A percentile compares a stretch with the other conserved stretches of the same genome.
These are phyloP conservation scores for Ogataea thermomethanolica DNA, from an alignment of 805 yeast species.

Conservation along the genomic window DNA sequence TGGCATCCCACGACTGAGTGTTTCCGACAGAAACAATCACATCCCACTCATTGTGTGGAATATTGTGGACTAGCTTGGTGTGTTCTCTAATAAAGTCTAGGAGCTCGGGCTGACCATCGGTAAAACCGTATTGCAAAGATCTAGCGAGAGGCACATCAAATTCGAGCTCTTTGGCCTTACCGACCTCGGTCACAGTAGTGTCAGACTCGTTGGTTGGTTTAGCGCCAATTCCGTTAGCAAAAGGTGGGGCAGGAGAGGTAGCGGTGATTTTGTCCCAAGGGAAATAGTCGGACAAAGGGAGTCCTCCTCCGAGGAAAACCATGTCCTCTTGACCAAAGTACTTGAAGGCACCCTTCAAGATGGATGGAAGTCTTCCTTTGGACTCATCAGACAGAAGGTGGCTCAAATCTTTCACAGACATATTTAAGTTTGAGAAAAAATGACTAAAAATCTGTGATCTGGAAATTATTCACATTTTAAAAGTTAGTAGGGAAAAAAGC, in stretches of 20 bases:
- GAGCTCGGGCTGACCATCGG: constrained; percentile 77
- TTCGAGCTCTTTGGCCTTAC: constrained; percentile 42
- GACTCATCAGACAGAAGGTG: constrained; percentile 80
- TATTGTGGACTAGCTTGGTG: constrained; percentile 50
- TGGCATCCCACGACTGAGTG: constrained; percentile 90
- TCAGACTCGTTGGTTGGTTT: constrained; percentile 40
- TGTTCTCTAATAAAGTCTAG: constrained; percentile 70
- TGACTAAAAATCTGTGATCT: constrained; percentile 1
- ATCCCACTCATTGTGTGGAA: constrained; percentile 71
- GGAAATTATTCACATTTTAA: neutral
- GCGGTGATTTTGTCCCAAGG: constrained; percentile 80
- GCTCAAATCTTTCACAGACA: constrained; percentile 62
- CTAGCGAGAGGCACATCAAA: constrained; percentile 70
- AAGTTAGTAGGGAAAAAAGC: constrained; percentile 1
- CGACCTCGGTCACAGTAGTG: constrained; percentile 35
- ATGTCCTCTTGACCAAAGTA: constrained; percentile 71
- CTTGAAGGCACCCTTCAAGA: constrained; percentile 80
- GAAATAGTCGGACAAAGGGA: constrained; percentile 87
- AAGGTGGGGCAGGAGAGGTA: constrained; percentile 77
- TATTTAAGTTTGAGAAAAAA: constrained; percentile 2
- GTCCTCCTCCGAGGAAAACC: constrained; percentile 92
- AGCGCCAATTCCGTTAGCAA: constrained; percentile 73
- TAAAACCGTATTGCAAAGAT: constrained; percentile 88
- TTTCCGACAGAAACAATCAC: constrained; percentile 73
- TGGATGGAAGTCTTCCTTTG: constrained; percentile 68